phyloP scores from a whole-genome alignment of 192 early-diverging fungal species.

The Haplosporangium gracile region DNA sequence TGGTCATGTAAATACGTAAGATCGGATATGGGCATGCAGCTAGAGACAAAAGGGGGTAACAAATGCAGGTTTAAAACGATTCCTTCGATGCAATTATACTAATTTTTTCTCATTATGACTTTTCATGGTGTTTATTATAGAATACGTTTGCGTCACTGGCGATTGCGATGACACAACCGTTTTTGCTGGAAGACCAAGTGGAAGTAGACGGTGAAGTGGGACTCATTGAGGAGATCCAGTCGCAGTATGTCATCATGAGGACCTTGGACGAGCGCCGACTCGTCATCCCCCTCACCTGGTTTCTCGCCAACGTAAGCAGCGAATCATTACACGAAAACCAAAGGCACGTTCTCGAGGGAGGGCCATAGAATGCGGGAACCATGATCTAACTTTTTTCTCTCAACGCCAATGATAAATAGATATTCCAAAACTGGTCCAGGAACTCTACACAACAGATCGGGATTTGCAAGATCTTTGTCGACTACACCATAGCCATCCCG shows the following conservation, averaged over 20 bases:
- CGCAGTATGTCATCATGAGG: conserved; percentile 58
- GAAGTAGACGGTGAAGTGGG: conserved; percentile 39
- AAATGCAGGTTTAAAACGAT: background rate
- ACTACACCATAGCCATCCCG: conserved; percentile 25
- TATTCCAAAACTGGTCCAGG: conserved; percentile 58
- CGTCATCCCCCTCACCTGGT: conserved; percentile 57
- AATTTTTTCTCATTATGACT: background rate
- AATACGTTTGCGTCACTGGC: conserved; percentile 58
- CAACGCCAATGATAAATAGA: conserved; percentile 12
- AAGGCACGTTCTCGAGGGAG: too few relatives aligned
- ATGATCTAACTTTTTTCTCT: too few relatives aligned
- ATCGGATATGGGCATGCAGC: background rate
- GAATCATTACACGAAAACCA: too few relatives aligned
- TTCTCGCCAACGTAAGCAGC: conserved; percentile 39
- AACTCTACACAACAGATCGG: conserved; percentile 46
- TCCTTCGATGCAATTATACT: background rate
- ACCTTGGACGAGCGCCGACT: conserved; percentile 52
- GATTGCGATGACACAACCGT: conserved; percentile 60
- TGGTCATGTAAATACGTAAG: background rate
- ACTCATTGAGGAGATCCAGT: conserved; percentile 58
- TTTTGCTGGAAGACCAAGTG: conserved; percentile 59
- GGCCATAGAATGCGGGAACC: too few relatives aligned
- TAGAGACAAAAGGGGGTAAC: background rate
- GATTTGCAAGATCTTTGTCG: conserved; percentile 43
- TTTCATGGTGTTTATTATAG: background rate